Evolutionary conservation across 2,329 filamentous ascomycete species (phyloP).

Genomic region (Pseudogymnoascus sp.): DNA sequence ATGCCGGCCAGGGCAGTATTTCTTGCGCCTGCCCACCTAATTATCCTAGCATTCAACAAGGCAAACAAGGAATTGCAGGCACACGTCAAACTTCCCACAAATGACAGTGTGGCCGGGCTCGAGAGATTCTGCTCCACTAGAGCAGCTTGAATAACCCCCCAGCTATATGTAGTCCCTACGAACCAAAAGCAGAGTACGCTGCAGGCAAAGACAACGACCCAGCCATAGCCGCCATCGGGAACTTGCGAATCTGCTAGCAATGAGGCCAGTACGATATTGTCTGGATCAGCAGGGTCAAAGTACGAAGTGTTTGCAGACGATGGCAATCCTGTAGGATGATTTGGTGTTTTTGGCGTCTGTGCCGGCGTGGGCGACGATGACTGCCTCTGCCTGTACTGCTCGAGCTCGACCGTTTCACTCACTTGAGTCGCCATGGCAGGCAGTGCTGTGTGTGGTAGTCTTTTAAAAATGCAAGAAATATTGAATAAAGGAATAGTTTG

Average conservation of each 20-base stretch:
- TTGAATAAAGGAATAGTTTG: neutral
- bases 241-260: conserved; percentile 38
- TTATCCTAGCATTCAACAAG: conserved; percentile 44
- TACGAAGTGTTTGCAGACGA: neutral
- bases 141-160: conserved; percentile 54
- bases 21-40: conserved; percentile 42
- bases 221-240: conserved; percentile 51
- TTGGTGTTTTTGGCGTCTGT: neutral
- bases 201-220: conserved; percentile 46
- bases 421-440: neutral
- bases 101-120: conserved; percentile 47
- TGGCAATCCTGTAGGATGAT: neutral
- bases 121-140: conserved; percentile 43
- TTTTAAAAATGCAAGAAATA: neutral
- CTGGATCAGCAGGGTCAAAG: conserved; percentile 21
- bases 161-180: conserved; percentile 49
- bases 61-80: conserved; percentile 46
- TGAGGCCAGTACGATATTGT: conserved; percentile 37
- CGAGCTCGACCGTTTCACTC: neutral
- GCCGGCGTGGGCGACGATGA: neutral
- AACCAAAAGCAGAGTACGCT: conserved; percentile 49
- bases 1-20: conserved; percentile 43
- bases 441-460: too few species aligned
- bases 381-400: neutral
- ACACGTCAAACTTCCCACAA: conserved; percentile 48